phyloP scores from a whole-genome alignment of 257 asterid species.

The Nicotiana noctiflora region DNA sequence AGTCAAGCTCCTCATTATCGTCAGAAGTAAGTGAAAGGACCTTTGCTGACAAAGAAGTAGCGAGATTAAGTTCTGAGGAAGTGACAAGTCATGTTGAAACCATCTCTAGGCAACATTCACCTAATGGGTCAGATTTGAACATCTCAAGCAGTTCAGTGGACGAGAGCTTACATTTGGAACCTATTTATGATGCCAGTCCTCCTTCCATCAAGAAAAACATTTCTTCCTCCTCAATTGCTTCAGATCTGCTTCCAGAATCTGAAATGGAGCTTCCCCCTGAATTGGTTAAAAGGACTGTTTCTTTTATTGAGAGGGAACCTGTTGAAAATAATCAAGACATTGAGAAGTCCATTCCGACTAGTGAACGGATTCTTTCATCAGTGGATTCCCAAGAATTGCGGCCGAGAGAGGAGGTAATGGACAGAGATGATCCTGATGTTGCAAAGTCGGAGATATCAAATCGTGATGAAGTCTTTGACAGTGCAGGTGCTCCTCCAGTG shows the following conservation, averaged over 20 bases:
- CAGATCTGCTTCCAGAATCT: constrained; percentile 39
- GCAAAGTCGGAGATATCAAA: constrained; percentile 16
- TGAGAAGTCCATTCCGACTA: constrained; percentile 17
- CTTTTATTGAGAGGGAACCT: constrained; percentile 32
- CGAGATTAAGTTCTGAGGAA: constrained; percentile 24
- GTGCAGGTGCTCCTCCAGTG: constrained; percentile 17
- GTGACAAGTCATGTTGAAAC: constrained; percentile 19
- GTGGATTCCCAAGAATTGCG: constrained; percentile 19
- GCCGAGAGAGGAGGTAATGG: constrained; percentile 8
- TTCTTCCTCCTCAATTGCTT: constrained; percentile 43
- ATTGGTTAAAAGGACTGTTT: constrained; percentile 27
- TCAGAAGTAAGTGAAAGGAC: constrained; percentile 44
- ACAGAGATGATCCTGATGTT: constrained; percentile 21
- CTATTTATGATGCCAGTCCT: constrained; percentile 15
- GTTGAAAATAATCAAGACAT: constrained; percentile 18
- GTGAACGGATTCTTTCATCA: constrained; percentile 12
- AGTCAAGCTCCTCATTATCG: constrained; percentile 55
- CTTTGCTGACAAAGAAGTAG: constrained; percentile 29
- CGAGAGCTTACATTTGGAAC: constrained; percentile 12
- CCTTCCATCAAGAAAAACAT: constrained; percentile 15
- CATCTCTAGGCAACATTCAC: constrained; percentile 26
- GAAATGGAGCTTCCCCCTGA: constrained; percentile 27
- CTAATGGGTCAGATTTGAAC: constrained; percentile 21
- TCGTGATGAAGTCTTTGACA: constrained; percentile 16
- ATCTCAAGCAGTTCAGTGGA: constrained; percentile 13